phyloP scores from a whole-genome alignment of 768 basidiomycete species.

The Tylopilus intermedius region DNA sequence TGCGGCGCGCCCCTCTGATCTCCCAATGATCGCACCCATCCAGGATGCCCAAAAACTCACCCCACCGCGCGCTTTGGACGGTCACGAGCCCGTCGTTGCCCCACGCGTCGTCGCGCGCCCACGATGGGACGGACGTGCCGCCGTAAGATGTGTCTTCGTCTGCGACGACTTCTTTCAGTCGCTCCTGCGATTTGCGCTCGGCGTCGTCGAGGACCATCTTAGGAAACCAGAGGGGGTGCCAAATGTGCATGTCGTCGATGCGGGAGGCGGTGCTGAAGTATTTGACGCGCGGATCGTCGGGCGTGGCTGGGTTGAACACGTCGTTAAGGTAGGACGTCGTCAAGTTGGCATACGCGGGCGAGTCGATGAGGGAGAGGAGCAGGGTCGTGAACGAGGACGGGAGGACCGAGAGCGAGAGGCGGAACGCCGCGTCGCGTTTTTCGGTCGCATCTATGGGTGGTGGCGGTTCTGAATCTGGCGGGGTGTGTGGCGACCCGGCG shows the following conservation, averaged over 20 bases:
- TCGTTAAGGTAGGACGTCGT: constrained; percentile 77
- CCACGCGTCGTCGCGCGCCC: constrained; percentile 53
- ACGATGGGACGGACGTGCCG: constrained; percentile 32
- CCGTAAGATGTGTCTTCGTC: not conserved
- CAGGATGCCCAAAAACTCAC: constrained; percentile 87
- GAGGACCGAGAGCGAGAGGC: constrained; percentile 56
- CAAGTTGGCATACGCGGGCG: constrained; percentile 93
- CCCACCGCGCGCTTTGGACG: constrained; percentile 92
- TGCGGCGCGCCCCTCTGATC: constrained; percentile 80
- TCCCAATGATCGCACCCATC: constrained; percentile 97
- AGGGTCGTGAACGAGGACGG: constrained; percentile 84
- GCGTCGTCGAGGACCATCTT: constrained; percentile 89
- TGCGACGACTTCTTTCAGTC: constrained; percentile 29
- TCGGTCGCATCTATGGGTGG: constrained; percentile 8
- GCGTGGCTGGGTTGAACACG: constrained; percentile 78
- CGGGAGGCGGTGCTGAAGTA: constrained; percentile 91
- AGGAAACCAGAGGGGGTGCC: constrained; percentile 96
- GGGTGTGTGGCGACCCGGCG: not conserved
- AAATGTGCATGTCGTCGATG: constrained; percentile 58
- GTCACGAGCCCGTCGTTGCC: constrained; percentile 93
- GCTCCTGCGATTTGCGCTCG: constrained; percentile 56
- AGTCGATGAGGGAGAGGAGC: constrained; percentile 85
- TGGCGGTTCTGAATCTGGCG: not conserved
- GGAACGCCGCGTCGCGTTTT: constrained; percentile 32
- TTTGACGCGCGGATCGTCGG: constrained; percentile 74